Evolutionary conservation across 441 rosid species (phyloP).

Genomic region (Euphorbia corollata): DNA sequence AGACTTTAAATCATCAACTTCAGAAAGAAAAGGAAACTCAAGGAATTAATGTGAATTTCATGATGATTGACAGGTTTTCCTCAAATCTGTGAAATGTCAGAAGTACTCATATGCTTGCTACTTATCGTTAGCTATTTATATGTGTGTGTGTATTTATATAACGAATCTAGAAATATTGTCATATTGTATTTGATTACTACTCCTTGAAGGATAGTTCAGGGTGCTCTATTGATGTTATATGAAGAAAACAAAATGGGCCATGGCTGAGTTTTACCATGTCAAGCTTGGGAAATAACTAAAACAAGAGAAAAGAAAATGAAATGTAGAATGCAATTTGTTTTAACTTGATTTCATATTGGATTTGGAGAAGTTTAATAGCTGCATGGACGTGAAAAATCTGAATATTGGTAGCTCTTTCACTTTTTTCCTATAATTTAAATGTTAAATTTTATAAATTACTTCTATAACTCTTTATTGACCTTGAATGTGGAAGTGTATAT

Average conservation of each 20-base stretch:
- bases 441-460: background rate
- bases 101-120: background rate
- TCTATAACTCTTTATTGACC: background rate
- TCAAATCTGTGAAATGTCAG: background rate
- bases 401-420: background rate
- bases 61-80: constrained; percentile 65
- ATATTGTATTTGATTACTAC: background rate
- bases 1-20: constrained; percentile 58
- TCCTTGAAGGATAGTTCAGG: background rate
- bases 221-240: background rate
- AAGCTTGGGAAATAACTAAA: background rate
- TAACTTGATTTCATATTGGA: background rate
- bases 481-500: background rate
- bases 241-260: background rate
- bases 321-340: background rate
- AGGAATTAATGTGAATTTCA: constrained; percentile 40
- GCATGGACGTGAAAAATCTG: background rate
- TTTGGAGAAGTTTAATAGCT: background rate
- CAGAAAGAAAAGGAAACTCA: constrained; percentile 39
- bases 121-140: too few species aligned
- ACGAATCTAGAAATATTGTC: background rate
- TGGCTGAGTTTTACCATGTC: background rate
- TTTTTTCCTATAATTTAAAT: background rate
- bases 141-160: too few species aligned
- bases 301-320: background rate